Base-by-base conservation (phyloP, 129 eudicot species). In the Silybum marianum region DNA sequence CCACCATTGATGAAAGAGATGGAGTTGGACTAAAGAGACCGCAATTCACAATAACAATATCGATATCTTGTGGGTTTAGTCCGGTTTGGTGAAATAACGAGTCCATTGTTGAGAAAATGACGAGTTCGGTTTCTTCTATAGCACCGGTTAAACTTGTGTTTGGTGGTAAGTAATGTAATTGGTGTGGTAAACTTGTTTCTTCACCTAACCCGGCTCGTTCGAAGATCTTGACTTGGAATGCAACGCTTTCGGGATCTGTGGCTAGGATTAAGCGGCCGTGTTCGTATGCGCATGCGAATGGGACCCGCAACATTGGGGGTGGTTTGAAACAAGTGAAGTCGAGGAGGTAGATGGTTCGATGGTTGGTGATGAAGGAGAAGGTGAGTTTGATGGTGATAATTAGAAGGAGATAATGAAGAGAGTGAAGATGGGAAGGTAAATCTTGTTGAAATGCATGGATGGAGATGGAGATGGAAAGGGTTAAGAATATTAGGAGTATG, bases 161-260 rank as follows among this genome's bases (percentile, higher is more conserved):
- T 0, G 90, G 90, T 1, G 90, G 93, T 14, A 86, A 58, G 73
- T 65, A 84, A 46, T 85, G 90, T 9, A 87, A 46, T 2, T 82
- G 85, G 6, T 88, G 85, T 9, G 93, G 90, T 16, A 89, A 22
- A 30, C 85, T 84, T 5, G 93, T 89, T 32, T 89, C 90, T 22
- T 84, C 90, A 0, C 93, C 93, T 0, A 89, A 78, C 39, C 93
- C 93, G 0, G 90, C 87, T 1, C 93, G 87, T 28, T 85, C 89
- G 7, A 85, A 75, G 58, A 89, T 89, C 58, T 81, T 85, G 76
- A 78, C 65, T 40, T 87, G 93, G 80, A 38, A 38, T 38, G 70
- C 78, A 26, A 46, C 62, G 63, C 78, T 73, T 72, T 80, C 25
- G 54, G 77, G 83, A 28, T 80, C 78, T 0, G 25, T 32, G 77